A percentile compares a stretch with the other conserved stretches of the same genome.
Evolutionary conservation across 1,284 basidiomycete genomes (phyloP).

Genomic region (Malassezia brasiliensis): DNA sequence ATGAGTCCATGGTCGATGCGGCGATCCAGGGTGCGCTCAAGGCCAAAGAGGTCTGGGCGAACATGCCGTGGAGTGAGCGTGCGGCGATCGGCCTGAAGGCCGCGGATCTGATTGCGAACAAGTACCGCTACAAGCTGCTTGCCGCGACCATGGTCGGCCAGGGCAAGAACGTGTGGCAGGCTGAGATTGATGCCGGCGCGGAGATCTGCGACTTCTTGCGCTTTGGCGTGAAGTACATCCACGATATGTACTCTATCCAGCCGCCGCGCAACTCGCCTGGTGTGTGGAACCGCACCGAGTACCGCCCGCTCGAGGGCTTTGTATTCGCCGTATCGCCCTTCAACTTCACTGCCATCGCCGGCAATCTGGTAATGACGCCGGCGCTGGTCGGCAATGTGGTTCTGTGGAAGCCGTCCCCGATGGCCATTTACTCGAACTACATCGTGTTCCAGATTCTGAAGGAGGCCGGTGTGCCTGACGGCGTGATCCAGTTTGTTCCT

Average conservation of each 20-base stretch:
- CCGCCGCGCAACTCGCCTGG: constrained; percentile 76
- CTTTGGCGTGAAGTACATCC: constrained; percentile 91
- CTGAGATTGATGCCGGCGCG: constrained; percentile 96
- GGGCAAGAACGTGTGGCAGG: constrained; percentile 99
- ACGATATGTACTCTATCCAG: constrained; percentile 84
- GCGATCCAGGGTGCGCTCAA: constrained; percentile 82
- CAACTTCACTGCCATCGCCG: constrained; percentile 61
- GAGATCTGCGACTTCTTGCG: constrained; percentile 91
- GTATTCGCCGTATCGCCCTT: constrained; percentile 94
- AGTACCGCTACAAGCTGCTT: constrained; percentile 83
- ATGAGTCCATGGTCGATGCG: constrained; percentile 56
- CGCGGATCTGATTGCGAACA: constrained; percentile 73
- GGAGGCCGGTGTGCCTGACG: constrained; percentile 85
- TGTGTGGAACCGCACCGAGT: constrained; percentile 94
- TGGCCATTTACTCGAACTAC: constrained; percentile 90
- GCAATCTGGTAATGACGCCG: constrained; percentile 55
- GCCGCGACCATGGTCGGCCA: constrained; percentile 97
- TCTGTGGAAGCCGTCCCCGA: constrained; percentile 95
- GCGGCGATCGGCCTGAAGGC: constrained; percentile 91
- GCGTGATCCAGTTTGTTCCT: constrained; percentile 94
- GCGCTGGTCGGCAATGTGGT: constrained; percentile 89
- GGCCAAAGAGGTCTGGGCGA: constrained; percentile 81
- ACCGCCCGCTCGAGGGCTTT: constrained; percentile 91
- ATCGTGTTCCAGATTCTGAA: constrained; percentile 79
- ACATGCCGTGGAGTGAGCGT: constrained; percentile 86